Base-by-base conservation (phyloP, 2,329 filamentous ascomycete genomes). In the Fonsecaea erecta region DNA sequence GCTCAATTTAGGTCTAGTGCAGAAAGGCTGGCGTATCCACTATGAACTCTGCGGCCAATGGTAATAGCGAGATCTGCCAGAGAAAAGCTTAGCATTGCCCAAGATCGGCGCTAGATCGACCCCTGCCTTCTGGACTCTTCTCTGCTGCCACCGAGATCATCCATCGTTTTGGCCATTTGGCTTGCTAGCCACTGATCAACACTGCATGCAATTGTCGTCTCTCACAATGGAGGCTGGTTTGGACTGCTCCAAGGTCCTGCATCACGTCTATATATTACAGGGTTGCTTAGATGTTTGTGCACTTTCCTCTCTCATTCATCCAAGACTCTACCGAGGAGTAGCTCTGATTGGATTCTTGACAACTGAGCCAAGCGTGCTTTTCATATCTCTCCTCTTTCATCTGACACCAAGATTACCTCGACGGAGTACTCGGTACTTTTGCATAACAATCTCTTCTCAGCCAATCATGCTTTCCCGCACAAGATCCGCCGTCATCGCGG, bases 381-480 rank as follows among this genome's bases (percentile, higher is more conserved):
- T 30, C 14, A 24, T n/a, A 32, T 34, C 51, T 30, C 51, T 28
- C 26, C 26, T 34, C n/a, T 21, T 18, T 18, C 26, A 30, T 48
- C 37, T 14, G 26, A 12, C 11, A 60, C 37, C 57, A 43, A 6
- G 9, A 43, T 28, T n/a, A n/a, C 46, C 52, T 52, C 28, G 3
- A 30, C 28, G 8, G 28, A 30, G 24, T n/a, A 32, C n/a, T 30
- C n/a, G 8, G 24, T n/a, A 32, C n/a, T 30, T n/a, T 58, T 43
- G n/a, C 14, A 43, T n/a, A 24, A 34, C 24, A 52, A 1, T 52
- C 43, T 9, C 18, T 21, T 53, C 53, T 30, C 2, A 18, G 32
- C 18, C 14, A 37, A 43, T 51, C 35, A 64, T 64, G 62, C 35
- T 54, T 60, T 64, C 56, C 16, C 62, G 56, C 40, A 53, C 62